Conservation (phyloP, 2,329 filamentous ascomycete genomes). For the Dactylellina leptospora region DNA sequence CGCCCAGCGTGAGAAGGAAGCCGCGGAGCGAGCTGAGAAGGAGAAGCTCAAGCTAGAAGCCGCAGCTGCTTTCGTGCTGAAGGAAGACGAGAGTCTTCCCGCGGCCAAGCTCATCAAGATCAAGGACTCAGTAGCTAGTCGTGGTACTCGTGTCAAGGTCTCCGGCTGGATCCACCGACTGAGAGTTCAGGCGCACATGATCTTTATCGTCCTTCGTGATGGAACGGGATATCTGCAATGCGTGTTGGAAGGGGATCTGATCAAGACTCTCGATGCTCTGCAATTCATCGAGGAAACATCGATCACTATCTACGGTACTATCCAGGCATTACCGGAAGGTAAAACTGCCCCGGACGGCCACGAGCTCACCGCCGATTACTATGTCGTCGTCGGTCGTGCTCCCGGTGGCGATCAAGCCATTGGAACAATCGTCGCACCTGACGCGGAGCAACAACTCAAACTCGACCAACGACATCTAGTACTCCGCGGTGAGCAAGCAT, state of each 20-base stretch:
- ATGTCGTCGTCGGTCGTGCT: constrained; percentile 78
- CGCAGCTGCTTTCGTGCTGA: constrained; percentile 77
- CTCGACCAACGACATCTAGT: constrained; percentile 85
- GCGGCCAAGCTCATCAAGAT: constrained; percentile 72
- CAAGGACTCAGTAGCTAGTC: constrained; percentile 68
- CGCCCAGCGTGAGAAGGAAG: constrained; percentile 77
- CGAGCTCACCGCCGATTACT: constrained; percentile 91
- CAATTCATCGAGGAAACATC: constrained; percentile 88
- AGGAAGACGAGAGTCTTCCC: constrained; percentile 76
- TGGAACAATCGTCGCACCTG: constrained; percentile 78
- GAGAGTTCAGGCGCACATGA: constrained; percentile 81
- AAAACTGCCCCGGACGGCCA: constrained; percentile 82
- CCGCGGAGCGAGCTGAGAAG: constrained; percentile 77
- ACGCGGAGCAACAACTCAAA: constrained; percentile 75
- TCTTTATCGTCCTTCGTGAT: constrained; percentile 86
- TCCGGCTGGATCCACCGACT: constrained; percentile 83
- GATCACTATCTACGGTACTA: constrained; percentile 82
- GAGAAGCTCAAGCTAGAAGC: constrained; percentile 79
- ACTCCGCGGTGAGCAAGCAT: constrained; percentile 82
- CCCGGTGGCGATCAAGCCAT: constrained; percentile 89
- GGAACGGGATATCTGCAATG: constrained; percentile 88
- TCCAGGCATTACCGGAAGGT: constrained; percentile 80
- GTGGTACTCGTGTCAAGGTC: constrained; percentile 79
- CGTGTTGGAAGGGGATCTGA: constrained; percentile 76
- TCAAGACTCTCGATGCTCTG: constrained; percentile 90